Evolutionary conservation across 2,329 filamentous ascomycete genomes (phyloP).

Genomic region (Cryphonectria japonica): DNA sequence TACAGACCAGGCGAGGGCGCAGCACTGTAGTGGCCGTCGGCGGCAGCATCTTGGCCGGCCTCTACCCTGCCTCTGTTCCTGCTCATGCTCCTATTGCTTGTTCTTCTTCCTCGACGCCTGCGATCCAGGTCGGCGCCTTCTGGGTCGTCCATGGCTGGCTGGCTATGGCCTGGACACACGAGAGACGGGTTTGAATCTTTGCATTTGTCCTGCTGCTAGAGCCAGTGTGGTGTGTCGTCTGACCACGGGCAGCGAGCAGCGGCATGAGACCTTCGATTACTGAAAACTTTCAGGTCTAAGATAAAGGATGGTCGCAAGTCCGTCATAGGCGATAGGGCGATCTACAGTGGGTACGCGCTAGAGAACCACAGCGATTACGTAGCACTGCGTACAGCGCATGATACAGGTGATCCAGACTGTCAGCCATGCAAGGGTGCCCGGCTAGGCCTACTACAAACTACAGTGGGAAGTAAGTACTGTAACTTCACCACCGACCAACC

Average conservation of each 20-base stretch:
- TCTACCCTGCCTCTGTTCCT: slow-evolving; percentile 13
- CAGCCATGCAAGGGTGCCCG: no score
- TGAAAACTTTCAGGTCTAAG: neutral
- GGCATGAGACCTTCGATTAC: neutral
- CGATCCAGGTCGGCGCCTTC: slow-evolving; percentile 19
- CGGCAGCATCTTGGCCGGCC: slow-evolving; percentile 28
- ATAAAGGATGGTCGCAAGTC: neutral
- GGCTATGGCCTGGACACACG: slow-evolving; percentile 4
- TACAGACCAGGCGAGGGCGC: slow-evolving; percentile 51
- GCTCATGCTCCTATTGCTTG: slow-evolving; percentile 11
- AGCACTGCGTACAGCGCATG: neutral
- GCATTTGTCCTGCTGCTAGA: neutral
- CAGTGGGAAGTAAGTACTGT: no score
- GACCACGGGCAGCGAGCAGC: neutral
- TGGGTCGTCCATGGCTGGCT: slow-evolving; percentile 25
- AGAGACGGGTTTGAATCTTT: neutral
- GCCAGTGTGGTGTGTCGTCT: neutral
- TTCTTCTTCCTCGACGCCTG: slow-evolving; percentile 6
- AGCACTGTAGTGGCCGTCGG: slow-evolving; percentile 32
- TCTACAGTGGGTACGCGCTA: neutral
- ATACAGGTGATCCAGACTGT: neutral
- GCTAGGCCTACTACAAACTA: neutral
- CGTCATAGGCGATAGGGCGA: neutral
- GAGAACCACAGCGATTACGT: neutral
- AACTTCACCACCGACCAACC: no score